Evolutionary conservation across 176 grass and related monocot genomes (phyloP).

Genomic region (Rhynchospora tenuis): DNA sequence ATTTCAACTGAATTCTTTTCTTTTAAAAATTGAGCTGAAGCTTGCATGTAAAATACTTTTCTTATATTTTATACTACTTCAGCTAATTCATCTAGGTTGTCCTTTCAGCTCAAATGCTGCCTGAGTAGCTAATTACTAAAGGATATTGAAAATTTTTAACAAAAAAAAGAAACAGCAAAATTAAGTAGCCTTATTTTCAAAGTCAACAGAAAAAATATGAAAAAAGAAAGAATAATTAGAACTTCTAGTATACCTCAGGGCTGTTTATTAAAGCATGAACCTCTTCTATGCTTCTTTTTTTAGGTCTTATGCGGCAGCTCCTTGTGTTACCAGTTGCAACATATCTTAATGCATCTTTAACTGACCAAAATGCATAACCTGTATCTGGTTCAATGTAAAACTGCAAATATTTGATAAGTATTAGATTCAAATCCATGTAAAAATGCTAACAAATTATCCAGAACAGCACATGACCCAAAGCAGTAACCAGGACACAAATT

Average conservation of each 20-base stretch:
- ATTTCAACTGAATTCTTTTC: background rate
- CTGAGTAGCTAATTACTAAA: background rate
- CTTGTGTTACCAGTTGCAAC: background rate
- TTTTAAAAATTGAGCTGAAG: background rate
- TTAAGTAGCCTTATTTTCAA: background rate
- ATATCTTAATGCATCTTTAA: conserved; percentile 22
- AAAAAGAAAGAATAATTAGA: background rate
- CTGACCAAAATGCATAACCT: conserved; percentile 4
- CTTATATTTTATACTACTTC: background rate
- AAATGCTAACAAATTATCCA: background rate
- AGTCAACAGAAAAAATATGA: no score
- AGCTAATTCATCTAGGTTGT: background rate
- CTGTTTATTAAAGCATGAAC: conserved; percentile 1
- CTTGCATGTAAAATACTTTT: background rate
- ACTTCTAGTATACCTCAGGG: background rate
- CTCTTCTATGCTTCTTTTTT: conserved; percentile 16
- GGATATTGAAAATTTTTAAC: background rate
- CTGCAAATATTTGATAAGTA: conserved; percentile 1
- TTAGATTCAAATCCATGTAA: background rate
- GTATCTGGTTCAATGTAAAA: conserved; percentile 9
- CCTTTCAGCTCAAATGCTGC: background rate
- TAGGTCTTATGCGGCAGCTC: conserved; percentile 7
- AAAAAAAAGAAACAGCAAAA: background rate
- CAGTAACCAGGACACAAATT: background rate
- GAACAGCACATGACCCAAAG: background rate